These are phyloP conservation scores for Pachyrhizus erosus DNA, from an alignment of 306 rosid genomes.

Conservation along the genomic window DNA sequence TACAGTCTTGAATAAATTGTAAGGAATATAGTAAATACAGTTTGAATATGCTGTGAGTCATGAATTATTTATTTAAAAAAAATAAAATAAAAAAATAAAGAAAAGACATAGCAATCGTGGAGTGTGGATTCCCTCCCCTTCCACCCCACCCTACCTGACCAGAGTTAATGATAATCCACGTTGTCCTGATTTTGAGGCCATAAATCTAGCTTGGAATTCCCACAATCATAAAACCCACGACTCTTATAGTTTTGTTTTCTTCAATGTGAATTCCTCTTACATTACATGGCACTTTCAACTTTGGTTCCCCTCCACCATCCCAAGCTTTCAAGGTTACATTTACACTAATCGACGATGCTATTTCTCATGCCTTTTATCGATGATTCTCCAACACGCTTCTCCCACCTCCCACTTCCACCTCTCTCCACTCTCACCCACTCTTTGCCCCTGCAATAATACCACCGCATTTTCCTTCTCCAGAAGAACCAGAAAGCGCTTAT, in stretches of 20 bases:
- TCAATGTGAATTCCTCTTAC: neutral
- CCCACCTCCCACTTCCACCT: slow-evolving; percentile 51
- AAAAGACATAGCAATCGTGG: neutral
- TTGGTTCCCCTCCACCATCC: slow-evolving; percentile 11
- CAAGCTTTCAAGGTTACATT: slow-evolving; percentile 44
- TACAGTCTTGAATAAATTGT: no score
- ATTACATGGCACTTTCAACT: slow-evolving; percentile 25
- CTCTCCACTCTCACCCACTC: slow-evolving; percentile 48
- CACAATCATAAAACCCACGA: neutral
- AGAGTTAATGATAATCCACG: slow-evolving; percentile 61
- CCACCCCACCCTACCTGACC: neutral
- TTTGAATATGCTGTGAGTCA: no score
- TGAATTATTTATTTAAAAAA: no score
- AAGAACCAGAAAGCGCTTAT: slow-evolving; percentile 49
- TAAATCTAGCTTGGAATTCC: slow-evolving; percentile 37
- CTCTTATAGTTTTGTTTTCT: neutral
- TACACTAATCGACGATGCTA: slow-evolving; percentile 1
- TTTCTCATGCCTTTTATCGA: slow-evolving; percentile 43
- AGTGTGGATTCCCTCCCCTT: neutral
- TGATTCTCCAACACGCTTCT: slow-evolving; percentile 66
- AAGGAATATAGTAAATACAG: no score
- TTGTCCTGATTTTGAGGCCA: slow-evolving; percentile 62
- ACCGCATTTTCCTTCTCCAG: slow-evolving; percentile 42
- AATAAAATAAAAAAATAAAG: no score
- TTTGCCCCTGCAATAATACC: slow-evolving; percentile 60